Evolutionary conservation across 1,284 basidiomycete species (phyloP).

Genomic region (Serendipita sp.): DNA sequence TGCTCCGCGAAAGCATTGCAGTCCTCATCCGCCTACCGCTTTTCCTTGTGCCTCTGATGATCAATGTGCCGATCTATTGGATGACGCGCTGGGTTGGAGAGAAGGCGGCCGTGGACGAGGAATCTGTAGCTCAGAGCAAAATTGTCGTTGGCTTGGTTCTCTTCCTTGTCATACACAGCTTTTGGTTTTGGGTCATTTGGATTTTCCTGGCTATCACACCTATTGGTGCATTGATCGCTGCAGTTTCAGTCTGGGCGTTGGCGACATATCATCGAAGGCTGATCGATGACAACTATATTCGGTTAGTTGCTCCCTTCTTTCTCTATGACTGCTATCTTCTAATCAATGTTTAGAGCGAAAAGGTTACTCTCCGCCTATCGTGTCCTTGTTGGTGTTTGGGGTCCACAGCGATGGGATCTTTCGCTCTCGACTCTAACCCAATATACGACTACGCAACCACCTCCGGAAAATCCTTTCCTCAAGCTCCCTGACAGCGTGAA

Average conservation of each 20-base stretch:
- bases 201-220: slow-evolving; percentile 58
- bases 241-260: slow-evolving; percentile 48
- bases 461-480: slow-evolving; percentile 54
- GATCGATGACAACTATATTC: slow-evolving; percentile 45
- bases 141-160: slow-evolving; percentile 71
- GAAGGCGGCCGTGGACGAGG: slow-evolving; percentile 74
- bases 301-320: slow-evolving; percentile 5
- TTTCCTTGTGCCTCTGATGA: slow-evolving; percentile 69
- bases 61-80: slow-evolving; percentile 73
- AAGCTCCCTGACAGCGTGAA: slow-evolving; percentile 15
- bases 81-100: slow-evolving; percentile 61
- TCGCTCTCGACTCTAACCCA: slow-evolving; percentile 53
- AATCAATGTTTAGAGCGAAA: slow-evolving; percentile 41
- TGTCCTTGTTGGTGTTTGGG: slow-evolving; percentile 80
- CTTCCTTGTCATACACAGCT: slow-evolving; percentile 63
- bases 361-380: slow-evolving; percentile 79
- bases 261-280: slow-evolving; percentile 68
- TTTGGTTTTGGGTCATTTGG: slow-evolving; percentile 71
- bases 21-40: slow-evolving; percentile 66
- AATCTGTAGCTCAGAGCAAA: slow-evolving; percentile 87
- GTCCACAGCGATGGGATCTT: slow-evolving; percentile 66
- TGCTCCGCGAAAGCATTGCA: slow-evolving; percentile 63
- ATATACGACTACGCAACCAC: slow-evolving; percentile 52
- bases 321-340: slow-evolving; percentile 16
- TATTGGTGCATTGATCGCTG: slow-evolving; percentile 35